Percentiles rank a stretch among this genome's conserved stretches.
Conservation (phyloP, 345 rosid species). For the Conringia planisiliqua region DNA sequence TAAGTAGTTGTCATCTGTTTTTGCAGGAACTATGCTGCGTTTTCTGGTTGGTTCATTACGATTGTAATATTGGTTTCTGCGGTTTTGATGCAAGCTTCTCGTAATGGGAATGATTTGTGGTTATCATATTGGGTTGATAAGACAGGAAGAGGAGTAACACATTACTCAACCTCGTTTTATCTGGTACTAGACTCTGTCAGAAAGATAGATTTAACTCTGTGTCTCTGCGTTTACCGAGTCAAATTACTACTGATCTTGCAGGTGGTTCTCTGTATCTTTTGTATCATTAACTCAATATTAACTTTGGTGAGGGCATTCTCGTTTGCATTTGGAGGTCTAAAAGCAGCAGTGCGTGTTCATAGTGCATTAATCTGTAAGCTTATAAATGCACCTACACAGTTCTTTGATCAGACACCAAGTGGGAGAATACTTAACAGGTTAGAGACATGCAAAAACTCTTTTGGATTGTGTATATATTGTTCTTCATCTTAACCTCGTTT, state of each 20-base stretch:
- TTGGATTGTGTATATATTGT: constrained; percentile 6
- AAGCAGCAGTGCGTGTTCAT: constrained; percentile 76
- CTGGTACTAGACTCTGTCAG: constrained; percentile 44
- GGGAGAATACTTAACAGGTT: constrained; percentile 97
- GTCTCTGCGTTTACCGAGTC: not conserved
- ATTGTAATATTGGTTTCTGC: constrained; percentile 65
- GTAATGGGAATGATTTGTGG: constrained; percentile 93
- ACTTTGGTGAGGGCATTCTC: constrained; percentile 93
- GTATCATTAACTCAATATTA: constrained; percentile 59
- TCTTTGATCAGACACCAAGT: constrained; percentile 94
- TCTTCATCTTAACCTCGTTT: not conserved
- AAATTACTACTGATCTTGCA: constrained; percentile 32
- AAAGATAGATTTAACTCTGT: not conserved
- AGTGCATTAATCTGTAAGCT: constrained; percentile 58
- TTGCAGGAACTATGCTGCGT: constrained; percentile 74
- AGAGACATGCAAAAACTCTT: constrained; percentile 9
- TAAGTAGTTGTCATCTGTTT: not conserved
- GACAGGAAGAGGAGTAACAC: constrained; percentile 44
- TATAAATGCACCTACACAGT: constrained; percentile 70
- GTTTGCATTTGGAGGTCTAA: constrained; percentile 89
- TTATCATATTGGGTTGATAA: constrained; percentile 88
- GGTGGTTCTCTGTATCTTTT: constrained; percentile 75
- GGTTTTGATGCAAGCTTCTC: constrained; percentile 89
- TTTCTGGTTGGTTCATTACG: constrained; percentile 72
- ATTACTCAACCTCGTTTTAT: constrained; percentile 69